A percentile compares a stretch with the other conserved stretches of the same genome.
These are phyloP conservation scores for Fusarium globosum DNA, from an alignment of 2,329 filamentous ascomycete species.

Conservation along the genomic window DNA sequence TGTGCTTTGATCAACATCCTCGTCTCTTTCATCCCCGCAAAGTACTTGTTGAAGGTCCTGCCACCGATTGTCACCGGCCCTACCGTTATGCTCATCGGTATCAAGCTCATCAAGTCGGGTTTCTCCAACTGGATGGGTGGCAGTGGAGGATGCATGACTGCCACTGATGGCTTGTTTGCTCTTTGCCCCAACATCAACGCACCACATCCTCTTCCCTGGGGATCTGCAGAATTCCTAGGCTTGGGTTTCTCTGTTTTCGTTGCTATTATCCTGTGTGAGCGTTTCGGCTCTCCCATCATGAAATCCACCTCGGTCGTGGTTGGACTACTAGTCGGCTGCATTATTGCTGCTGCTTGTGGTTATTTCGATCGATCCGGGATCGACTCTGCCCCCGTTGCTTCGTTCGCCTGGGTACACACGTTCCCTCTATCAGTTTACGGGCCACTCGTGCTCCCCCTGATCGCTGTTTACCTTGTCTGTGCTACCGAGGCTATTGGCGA, in stretches of 20 bases:
- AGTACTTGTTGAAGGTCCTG: constrained; percentile 76
- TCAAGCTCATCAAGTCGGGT: constrained; percentile 76
- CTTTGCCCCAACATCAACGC: constrained; percentile 75
- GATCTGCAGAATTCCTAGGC: constrained; percentile 79
- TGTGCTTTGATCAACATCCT: constrained; percentile 77
- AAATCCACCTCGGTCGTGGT: constrained; percentile 82
- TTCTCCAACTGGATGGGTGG: constrained; percentile 85
- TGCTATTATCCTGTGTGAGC: constrained; percentile 82
- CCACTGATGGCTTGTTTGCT: constrained; percentile 67
- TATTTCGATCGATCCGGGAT: constrained; percentile 83
- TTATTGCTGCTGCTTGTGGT: constrained; percentile 80
- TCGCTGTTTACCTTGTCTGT: constrained; percentile 77
- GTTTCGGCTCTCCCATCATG: constrained; percentile 86
- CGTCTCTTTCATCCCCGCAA: constrained; percentile 79
- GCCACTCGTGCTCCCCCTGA: constrained; percentile 76
- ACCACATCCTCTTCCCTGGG: constrained; percentile 80
- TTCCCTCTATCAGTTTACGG: constrained; percentile 79
- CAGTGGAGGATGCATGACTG: constrained; percentile 65
- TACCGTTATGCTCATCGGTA: constrained; percentile 77
- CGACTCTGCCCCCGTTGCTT: constrained; percentile 74
- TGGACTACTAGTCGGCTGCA: constrained; percentile 79
- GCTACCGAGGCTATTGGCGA: constrained; percentile 85
- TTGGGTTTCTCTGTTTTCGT: constrained; percentile 84
- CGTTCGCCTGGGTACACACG: constrained; percentile 83
- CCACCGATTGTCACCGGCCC: constrained; percentile 83